phyloP scores from a whole-genome alignment of 2,329 filamentous ascomycete species.

The Penicillium sp. region DNA sequence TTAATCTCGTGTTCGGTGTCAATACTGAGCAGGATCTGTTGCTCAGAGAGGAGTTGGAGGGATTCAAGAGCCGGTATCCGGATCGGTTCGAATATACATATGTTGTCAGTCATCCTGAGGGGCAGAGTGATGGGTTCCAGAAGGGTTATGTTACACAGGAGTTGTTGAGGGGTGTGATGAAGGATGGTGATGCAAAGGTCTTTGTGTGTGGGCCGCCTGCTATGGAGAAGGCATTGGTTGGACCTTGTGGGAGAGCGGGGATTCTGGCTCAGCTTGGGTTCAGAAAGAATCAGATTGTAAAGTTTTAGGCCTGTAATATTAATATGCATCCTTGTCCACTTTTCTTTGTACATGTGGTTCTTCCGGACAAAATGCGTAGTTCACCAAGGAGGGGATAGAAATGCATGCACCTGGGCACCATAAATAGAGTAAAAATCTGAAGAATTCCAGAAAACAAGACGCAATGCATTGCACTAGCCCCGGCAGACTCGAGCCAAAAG shows the following conservation, averaged over 20 bases:
- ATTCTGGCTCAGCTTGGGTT: conserved; percentile 62
- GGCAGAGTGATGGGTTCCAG: conserved; percentile 42
- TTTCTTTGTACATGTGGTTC: too few relatives aligned
- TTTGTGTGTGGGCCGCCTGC: conserved; percentile 70
- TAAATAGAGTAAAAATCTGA: too few relatives aligned
- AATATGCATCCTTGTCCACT: too few relatives aligned
- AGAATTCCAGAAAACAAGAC: too few relatives aligned
- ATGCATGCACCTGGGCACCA: too few relatives aligned
- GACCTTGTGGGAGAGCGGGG: conserved; percentile 41
- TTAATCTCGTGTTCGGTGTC: conserved; percentile 68
- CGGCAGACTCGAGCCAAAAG: not conserved
- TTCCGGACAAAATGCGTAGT: too few relatives aligned
- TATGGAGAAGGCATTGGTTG: conserved; percentile 58
- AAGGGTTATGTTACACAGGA: conserved; percentile 62
- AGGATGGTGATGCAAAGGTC: conserved; percentile 55
- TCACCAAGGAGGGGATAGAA: too few relatives aligned
- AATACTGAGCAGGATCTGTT: conserved; percentile 66
- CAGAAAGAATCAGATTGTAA: conserved; percentile 58
- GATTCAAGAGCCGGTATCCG: conserved; percentile 53
- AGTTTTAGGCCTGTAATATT: conserved; percentile 47
- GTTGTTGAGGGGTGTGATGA: conserved; percentile 56
- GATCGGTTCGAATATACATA: conserved; percentile 61
- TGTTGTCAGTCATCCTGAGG: conserved; percentile 51
- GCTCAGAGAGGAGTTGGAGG: conserved; percentile 58
- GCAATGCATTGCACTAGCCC: not conserved